Percentiles rank a stretch among this genome's conserved stretches.
phyloP scores from a whole-genome alignment of 306 rosid genomes.

The Lathyrus sativus region DNA sequence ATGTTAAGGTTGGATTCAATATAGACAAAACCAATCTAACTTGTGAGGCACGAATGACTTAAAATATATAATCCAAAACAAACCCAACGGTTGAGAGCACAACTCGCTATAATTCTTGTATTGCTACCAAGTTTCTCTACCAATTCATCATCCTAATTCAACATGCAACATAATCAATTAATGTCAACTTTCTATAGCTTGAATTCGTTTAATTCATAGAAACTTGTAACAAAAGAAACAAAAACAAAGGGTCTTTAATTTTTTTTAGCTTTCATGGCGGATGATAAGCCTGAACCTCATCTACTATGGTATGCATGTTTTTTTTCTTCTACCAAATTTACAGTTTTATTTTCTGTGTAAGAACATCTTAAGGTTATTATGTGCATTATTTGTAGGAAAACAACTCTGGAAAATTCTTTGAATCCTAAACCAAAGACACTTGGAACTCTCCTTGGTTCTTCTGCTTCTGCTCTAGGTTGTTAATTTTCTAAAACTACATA shows the following conservation, averaged over 20 bases:
- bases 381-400: conserved; percentile 38
- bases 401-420: too few relatives aligned
- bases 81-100: conserved; percentile 48
- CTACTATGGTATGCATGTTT: conserved; percentile 47
- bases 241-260: background rate
- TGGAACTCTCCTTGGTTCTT: conserved; percentile 34
- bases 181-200: conserved; percentile 14
- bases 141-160: background rate
- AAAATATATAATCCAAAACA: conserved; percentile 4
- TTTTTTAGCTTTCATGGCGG: conserved; percentile 50
- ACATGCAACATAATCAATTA: background rate
- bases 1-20: too few relatives aligned
- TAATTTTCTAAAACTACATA: conserved; percentile 1
- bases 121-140: conserved; percentile 45
- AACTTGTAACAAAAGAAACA: background rate
- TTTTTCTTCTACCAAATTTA: conserved; percentile 11
- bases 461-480: conserved; percentile 70
- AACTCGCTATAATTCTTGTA: conserved; percentile 50
- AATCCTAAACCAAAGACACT: conserved; percentile 25
- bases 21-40: too few relatives aligned
- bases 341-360: background rate
- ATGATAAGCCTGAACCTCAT: conserved; percentile 22
- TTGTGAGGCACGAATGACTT: background rate
- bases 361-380: conserved; percentile 4
- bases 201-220: background rate